Conservation (phyloP, 495 filamentous ascomycete species). For the Cercophora sp. region DNA sequence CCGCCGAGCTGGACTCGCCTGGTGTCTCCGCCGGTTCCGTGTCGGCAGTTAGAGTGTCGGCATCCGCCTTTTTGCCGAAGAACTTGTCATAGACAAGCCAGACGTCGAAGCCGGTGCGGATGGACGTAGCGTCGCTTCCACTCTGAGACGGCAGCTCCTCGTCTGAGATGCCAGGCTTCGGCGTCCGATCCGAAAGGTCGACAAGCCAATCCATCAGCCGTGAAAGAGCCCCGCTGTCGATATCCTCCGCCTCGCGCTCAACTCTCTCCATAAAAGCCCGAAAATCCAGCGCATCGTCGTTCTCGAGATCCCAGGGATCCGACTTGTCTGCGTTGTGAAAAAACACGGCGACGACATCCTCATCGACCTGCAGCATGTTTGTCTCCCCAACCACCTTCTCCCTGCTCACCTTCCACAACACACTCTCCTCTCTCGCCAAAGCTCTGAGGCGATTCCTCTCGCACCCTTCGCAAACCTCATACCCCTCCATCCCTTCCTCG, state of each 20-base stretch:
- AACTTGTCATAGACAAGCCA: not conserved
- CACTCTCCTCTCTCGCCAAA: not conserved
- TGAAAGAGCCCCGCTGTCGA: not conserved
- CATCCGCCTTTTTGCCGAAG: not conserved
- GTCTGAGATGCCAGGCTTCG: too few relatives aligned
- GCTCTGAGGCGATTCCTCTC: not conserved
- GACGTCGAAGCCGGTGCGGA: not conserved
- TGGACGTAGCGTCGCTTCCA: not conserved
- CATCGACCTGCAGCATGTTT: too few relatives aligned
- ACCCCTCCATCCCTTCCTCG: too few relatives aligned
- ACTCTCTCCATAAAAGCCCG: not conserved
- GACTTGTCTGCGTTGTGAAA: not conserved
- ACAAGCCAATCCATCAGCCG: not conserved
- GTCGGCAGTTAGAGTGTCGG: not conserved
- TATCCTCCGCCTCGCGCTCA: not conserved
- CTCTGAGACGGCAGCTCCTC: not conserved
- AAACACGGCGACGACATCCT: too few relatives aligned
- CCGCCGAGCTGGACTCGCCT: not conserved
- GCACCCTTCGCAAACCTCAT: conserved; percentile 9
- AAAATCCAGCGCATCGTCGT: not conserved
- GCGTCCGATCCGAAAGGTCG: too few relatives aligned
- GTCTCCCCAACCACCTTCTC: too few relatives aligned
- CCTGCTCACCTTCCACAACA: too few relatives aligned
- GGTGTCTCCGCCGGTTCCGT: not conserved
- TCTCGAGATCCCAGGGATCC: not conserved